Evolutionary conservation across 1,139 yeast species (phyloP), one percentile per base, ranked within the genome.

Genomic region (Yamadazyma blattariae): DNA sequence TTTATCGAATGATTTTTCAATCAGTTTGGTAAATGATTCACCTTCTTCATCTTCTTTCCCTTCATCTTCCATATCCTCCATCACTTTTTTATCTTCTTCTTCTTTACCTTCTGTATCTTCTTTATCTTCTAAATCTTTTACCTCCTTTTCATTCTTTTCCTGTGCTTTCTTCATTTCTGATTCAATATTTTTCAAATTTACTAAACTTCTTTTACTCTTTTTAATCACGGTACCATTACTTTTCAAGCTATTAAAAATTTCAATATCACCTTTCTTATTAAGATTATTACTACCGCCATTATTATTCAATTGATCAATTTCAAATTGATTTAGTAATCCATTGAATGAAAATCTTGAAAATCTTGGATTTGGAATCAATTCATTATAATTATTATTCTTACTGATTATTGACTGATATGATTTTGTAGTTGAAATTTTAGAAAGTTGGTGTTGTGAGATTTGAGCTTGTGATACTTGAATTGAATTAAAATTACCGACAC

Each of bases 301-400:
- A n/a, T n/a, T n/a, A n/a, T n/a, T n/a, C n/a, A n/a, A n/a, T 22
- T 34, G 22, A 15, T 35, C 32, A 23, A 32, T 28, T 33, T 55
- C 56, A 28, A 55, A 49, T 14, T 44, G 41, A 38, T 47, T 54
- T 37, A 59, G 45, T 33, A 70, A 49, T 1, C 71, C 74, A 30
- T 67, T 67, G 48, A 70, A 66, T 0, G 75, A 67, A 38, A 70
- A 59, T 30, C 67, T 55, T 0, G 75, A 68, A 37, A 70, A 70
- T 32, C 71, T 50, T 8, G 75, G 75, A 38, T 70, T 70, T 10
- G 76, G 74, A 27, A 69, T 66, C 32, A 66, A 51, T 1, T 20
- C 29, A 23, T 25, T 26, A n/a, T 17, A 5, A 17, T 17, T n/a
- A n/a, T n/a, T n/a, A n/a, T n/a, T n/a, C n/a, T n/a, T n/a, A n/a